Percentiles rank a stretch among this genome's conserved stretches.
phyloP scores from a whole-genome alignment of 2,329 filamentous ascomycete genomes.

The Chaetomium globosum region DNA sequence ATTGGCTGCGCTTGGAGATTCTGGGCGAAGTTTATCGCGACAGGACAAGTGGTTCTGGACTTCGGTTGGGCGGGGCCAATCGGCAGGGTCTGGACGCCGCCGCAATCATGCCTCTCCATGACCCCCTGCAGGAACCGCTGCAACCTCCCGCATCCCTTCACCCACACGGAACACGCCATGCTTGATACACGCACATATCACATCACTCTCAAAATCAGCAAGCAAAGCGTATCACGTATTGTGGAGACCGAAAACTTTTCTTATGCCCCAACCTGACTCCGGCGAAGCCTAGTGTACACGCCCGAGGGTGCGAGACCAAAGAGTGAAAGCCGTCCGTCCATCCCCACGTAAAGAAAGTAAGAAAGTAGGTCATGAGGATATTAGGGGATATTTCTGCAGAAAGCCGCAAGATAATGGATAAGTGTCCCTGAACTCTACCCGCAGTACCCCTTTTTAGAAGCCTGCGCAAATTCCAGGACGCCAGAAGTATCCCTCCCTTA shows the following conservation, averaged over 20 bases:
- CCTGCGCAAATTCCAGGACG: slow-evolving; percentile 37
- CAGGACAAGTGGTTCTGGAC: slow-evolving; percentile 18
- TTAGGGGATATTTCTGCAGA: slow-evolving; percentile 38
- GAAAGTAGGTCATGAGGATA: slow-evolving; percentile 39
- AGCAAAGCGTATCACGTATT: slow-evolving; percentile 1
- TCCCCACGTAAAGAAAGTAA: slow-evolving; percentile 35
- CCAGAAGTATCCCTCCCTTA: slow-evolving; percentile 37
- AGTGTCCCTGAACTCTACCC: slow-evolving; percentile 40
- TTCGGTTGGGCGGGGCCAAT: slow-evolving; percentile 24
- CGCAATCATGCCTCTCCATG: slow-evolving; percentile 11
- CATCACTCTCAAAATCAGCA: neutral
- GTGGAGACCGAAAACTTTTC: slow-evolving; percentile 33
- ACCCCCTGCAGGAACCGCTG: slow-evolving; percentile 25
- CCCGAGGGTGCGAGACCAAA: slow-evolving; percentile 40
- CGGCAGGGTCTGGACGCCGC: neutral
- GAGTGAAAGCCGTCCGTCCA: slow-evolving; percentile 19
- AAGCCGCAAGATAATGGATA: slow-evolving; percentile 42
- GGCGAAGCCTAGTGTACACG: slow-evolving; percentile 35
- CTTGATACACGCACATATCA: neutral
- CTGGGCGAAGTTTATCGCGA: slow-evolving; percentile 4
- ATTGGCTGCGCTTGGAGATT: neutral
- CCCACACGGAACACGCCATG: neutral
- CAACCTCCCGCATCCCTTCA: neutral
- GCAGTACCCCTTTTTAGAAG: slow-evolving; percentile 32
- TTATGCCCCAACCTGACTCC: slow-evolving; percentile 28